phyloP scores from a whole-genome alignment of 2,329 filamentous ascomycete species.

The Ophiosphaerella herpotricha region DNA sequence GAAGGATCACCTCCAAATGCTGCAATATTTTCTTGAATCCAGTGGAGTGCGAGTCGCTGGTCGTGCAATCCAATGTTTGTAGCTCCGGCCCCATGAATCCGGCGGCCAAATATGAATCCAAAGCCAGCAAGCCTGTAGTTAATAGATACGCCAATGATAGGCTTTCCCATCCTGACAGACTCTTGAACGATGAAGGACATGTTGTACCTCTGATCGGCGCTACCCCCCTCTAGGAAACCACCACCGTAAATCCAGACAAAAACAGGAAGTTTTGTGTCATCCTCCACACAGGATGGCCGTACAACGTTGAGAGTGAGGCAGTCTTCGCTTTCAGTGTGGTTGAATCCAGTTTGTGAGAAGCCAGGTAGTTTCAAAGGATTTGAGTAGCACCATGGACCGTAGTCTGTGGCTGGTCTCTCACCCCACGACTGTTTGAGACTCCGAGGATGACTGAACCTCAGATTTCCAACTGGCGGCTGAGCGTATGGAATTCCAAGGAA shows the following conservation, averaged over 20 bases:
- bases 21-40: conserved; percentile 64
- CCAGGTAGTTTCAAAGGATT: no score
- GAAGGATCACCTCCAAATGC: conserved; percentile 57
- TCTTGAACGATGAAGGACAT: conserved; percentile 52
- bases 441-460: no score
- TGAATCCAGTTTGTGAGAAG: no score
- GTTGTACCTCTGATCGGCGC: conserved; percentile 59
- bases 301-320: conserved; percentile 59
- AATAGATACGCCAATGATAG: conserved; percentile 28
- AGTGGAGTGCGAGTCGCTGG: conserved; percentile 55
- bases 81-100: background rate
- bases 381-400: no score
- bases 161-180: conserved; percentile 43
- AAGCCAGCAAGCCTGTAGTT: conserved; percentile 1
- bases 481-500: background rate
- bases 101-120: conserved; percentile 42
- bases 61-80: background rate
- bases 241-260: conserved; percentile 62
- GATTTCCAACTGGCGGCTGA: background rate
- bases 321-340: conserved; percentile 21
- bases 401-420: no score
- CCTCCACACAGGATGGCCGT: conserved; percentile 43
- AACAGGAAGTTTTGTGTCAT: conserved; percentile 53
- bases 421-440: no score
- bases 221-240: conserved; percentile 54